Conservation (phyloP, 2,329 filamentous ascomycete genomes). For the Neoascochyta sp. region DNA sequence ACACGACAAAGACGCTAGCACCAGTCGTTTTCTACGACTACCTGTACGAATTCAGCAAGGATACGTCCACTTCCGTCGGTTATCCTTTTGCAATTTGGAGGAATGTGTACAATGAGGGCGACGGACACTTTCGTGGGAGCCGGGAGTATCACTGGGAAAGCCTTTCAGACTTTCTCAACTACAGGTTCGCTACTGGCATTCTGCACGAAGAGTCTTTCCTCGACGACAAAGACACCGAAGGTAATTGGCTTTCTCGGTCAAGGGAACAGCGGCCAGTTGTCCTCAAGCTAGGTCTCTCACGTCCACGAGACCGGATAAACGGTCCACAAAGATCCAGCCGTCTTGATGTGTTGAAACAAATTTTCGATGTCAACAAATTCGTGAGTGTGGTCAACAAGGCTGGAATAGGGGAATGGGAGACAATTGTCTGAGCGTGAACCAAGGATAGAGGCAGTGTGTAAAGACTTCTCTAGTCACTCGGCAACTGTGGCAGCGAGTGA, state of each 20-base stretch:
- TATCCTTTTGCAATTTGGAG: not conserved
- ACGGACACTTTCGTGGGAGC: constrained; percentile 6
- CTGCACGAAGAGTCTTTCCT: constrained; percentile 16
- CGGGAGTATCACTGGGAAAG: constrained; percentile 10
- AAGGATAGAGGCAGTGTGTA: not conserved
- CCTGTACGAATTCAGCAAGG: constrained; percentile 4
- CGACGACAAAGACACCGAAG: too few relatives aligned
- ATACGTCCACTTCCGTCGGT: not conserved
- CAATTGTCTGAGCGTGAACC: not conserved
- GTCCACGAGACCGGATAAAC: constrained; percentile 1
- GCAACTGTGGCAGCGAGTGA: too few relatives aligned
- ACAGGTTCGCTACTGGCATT: constrained; percentile 11
- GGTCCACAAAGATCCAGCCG: constrained; percentile 15
- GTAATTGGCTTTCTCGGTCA: too few relatives aligned
- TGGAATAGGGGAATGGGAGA: too few relatives aligned
- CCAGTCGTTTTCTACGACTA: constrained; percentile 10
- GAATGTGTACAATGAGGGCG: not conserved
- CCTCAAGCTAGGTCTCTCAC: constrained; percentile 12
- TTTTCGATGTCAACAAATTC: constrained; percentile 41
- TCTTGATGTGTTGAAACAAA: constrained; percentile 38
- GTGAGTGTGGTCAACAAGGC: too few relatives aligned
- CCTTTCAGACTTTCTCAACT: constrained; percentile 12
- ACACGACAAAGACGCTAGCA: constrained; percentile 7
- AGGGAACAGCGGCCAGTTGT: too few relatives aligned
- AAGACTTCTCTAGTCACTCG: too few relatives aligned